Evolutionary conservation across 2,329 filamentous ascomycete genomes (phyloP).

Genomic region (Claviceps africana): DNA sequence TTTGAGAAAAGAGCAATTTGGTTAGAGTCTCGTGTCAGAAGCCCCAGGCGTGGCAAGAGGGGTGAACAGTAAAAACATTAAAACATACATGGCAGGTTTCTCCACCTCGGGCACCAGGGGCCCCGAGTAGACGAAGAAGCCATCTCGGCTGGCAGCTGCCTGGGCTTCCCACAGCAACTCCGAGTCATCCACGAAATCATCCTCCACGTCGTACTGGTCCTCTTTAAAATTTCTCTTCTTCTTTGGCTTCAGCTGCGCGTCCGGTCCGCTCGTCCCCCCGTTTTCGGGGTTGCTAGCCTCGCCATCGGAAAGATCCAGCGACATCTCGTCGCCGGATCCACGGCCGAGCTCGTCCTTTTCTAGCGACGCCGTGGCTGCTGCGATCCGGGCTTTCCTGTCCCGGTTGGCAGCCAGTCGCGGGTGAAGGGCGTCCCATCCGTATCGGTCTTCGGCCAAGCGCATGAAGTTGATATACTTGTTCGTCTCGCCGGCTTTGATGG

Average conservation of each 20-base stretch:
- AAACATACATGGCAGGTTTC: constrained; percentile 41
- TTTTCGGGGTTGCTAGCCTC: constrained; percentile 86
- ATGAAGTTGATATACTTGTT: constrained; percentile 95
- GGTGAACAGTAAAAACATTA: too few relatives aligned
- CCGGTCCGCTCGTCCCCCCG: constrained; percentile 46
- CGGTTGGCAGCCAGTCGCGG: constrained; percentile 80
- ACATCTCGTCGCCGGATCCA: constrained; percentile 72
- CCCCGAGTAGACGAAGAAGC: constrained; percentile 96
- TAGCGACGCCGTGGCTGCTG: constrained; percentile 72
- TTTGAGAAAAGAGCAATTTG: constrained; percentile 2
- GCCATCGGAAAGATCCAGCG: constrained; percentile 57
- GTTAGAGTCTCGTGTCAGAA: not conserved
- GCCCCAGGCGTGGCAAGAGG: not conserved
- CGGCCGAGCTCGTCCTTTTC: constrained; percentile 58
- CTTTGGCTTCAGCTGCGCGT: constrained; percentile 50
- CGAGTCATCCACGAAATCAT: constrained; percentile 83
- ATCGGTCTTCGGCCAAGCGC: constrained; percentile 80
- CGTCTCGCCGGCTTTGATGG: constrained; percentile 56
- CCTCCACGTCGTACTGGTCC: constrained; percentile 72
- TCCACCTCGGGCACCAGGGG: constrained; percentile 78
- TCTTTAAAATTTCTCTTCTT: constrained; percentile 72
- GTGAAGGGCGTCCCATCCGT: constrained; percentile 88
- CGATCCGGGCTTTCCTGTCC: constrained; percentile 75
- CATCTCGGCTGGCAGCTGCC: constrained; percentile 84
- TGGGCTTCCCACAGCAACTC: constrained; percentile 93